Evolutionary conservation across 176 grass and related monocot genomes (phyloP).

Genomic region (Otatea glauca): DNA sequence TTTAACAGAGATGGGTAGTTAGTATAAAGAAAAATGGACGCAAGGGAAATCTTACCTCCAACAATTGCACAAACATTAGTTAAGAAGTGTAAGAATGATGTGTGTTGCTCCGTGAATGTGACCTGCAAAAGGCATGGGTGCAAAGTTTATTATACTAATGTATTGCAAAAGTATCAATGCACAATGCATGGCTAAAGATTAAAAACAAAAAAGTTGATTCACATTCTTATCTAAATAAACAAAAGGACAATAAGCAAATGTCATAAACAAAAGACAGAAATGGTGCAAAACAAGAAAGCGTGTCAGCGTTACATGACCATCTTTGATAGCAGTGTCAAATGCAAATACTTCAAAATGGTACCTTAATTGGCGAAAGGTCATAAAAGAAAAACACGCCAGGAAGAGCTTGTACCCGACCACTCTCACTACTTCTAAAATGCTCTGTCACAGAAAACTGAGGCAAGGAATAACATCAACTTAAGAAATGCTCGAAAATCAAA

Average conservation of each 20-base stretch:
- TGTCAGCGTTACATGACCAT: background rate
- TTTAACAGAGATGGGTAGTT: background rate
- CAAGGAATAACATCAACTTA: conserved; percentile 42
- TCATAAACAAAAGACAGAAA: conserved; percentile 3
- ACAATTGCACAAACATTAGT: conserved; percentile 99
- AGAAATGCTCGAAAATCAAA: conserved; percentile 23
- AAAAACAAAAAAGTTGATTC: background rate
- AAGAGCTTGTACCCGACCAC: conserved; percentile 71
- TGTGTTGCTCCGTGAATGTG: conserved; percentile 74
- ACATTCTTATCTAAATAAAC: background rate
- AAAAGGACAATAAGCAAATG: background rate
- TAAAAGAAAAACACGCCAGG: conserved; percentile 99
- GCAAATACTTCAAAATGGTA: conserved; percentile 38
- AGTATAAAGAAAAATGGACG: conserved; percentile 27
- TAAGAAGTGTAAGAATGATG: conserved; percentile 89
- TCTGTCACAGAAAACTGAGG: conserved; percentile 94
- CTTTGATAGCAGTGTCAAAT: background rate
- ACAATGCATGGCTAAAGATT: conserved; percentile 16
- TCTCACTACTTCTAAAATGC: conserved; percentile 84
- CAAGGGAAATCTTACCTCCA: conserved; percentile 74
- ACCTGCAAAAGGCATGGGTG: conserved; percentile 63
- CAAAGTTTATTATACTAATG: conserved; percentile 11
- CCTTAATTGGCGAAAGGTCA: conserved; percentile 97
- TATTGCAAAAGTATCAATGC: conserved; percentile 9
- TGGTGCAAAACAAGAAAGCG: conserved; percentile 4